These are phyloP conservation scores for Acanthamoeba triangularis DNA, from an alignment of 208 protist genomes.

Conservation along the genomic window DNA sequence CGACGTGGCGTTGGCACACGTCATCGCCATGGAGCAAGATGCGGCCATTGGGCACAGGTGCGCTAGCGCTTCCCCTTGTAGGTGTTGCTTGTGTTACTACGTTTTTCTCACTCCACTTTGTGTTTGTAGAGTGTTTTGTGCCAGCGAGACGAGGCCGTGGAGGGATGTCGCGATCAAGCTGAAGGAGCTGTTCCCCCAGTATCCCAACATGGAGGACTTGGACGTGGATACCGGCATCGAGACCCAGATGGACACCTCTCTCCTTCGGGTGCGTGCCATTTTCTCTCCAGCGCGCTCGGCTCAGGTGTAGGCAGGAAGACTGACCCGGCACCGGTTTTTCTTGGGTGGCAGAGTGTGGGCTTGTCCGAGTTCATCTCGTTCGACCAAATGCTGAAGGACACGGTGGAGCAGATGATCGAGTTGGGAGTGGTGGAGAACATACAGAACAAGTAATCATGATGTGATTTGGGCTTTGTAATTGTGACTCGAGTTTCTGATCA, in stretches of 20 bases:
- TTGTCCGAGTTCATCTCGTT: neutral
- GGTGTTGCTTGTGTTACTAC: too few relatives aligned
- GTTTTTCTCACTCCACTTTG: too few relatives aligned
- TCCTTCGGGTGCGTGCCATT: neutral
- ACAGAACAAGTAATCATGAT: too few relatives aligned
- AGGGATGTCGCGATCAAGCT: neutral
- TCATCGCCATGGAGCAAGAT: slow-evolving; percentile 55
- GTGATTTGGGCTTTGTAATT: too few relatives aligned
- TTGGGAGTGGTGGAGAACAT: neutral
- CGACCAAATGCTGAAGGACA: neutral
- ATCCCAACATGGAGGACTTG: neutral
- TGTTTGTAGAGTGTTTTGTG: slow-evolving; percentile 3
- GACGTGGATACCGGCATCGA: neutral
- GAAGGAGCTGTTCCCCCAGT: neutral
- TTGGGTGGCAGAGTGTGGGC: neutral
- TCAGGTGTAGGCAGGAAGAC: neutral
- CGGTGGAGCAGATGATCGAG: neutral
- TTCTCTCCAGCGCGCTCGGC: neutral
- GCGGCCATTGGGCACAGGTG: neutral
- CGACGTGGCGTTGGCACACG: slow-evolving; percentile 76
- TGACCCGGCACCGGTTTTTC: neutral
- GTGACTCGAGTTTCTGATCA: neutral
- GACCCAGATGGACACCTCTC: neutral
- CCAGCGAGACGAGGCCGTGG: neutral
- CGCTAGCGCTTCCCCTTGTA: too few relatives aligned